These are phyloP conservation scores for Diaporthe sp. DNA, from an alignment of 2,329 filamentous ascomycete species.

Conservation along the genomic window DNA sequence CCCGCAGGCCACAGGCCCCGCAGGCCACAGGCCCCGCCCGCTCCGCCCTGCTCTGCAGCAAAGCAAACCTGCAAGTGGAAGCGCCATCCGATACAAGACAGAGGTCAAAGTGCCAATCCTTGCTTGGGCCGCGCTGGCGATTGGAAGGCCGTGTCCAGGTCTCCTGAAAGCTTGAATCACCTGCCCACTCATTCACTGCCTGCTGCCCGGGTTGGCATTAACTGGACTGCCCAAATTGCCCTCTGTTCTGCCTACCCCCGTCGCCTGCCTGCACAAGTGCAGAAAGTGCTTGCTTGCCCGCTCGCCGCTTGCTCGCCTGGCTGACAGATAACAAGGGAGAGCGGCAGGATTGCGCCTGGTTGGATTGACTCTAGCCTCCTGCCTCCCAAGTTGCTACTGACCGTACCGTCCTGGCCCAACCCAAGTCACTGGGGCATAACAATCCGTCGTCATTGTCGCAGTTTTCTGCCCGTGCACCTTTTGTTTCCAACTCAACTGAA, in stretches of 20 bases:
- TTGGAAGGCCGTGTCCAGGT: not conserved
- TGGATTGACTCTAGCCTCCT: conserved; percentile 7
- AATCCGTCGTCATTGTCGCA: conserved; percentile 33
- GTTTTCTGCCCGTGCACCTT: conserved; percentile 34
- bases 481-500: conserved; percentile 38
- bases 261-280: not conserved
- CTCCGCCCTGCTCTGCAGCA: conserved; percentile 28
- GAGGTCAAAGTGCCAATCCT: conserved; percentile 27
- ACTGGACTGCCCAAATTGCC: conserved; percentile 9
- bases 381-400: not conserved
- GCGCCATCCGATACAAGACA: conserved; percentile 19
- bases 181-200: not conserved
- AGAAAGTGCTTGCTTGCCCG: not conserved
- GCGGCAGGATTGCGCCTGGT: conserved; percentile 17
- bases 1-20: conserved; percentile 17
- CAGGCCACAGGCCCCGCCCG: conserved; percentile 16
- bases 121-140: conserved; percentile 12
- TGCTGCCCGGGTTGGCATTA: not conserved
- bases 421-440: conserved; percentile 31
- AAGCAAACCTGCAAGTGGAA: conserved; percentile 24
- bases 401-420: conserved; percentile 7
- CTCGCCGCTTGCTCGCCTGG: not conserved
- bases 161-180: conserved; percentile 30
- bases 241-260: not conserved
- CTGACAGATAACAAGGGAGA: conserved; percentile 13